phyloP scores from a whole-genome alignment of 805 yeast genomes.

The Candida awuae region DNA sequence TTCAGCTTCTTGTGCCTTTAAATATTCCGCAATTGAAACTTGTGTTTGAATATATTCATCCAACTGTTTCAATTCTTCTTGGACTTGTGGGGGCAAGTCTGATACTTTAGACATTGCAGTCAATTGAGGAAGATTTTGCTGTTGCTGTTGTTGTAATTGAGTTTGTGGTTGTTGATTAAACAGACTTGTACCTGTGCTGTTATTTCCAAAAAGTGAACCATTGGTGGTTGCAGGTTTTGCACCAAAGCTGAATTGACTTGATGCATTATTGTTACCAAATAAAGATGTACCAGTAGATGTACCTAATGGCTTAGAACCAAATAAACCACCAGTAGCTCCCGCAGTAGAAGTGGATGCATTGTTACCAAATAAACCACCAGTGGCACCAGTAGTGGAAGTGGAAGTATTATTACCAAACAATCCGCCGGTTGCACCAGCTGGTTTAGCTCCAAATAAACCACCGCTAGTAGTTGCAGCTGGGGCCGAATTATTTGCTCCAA shows the following conservation, averaged over 20 bases:
- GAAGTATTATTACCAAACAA: constrained; percentile 14
- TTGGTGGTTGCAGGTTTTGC: constrained; percentile 13
- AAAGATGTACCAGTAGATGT: constrained; percentile 7
- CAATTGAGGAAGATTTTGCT: constrained; percentile 40
- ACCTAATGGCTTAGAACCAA: constrained; percentile 15
- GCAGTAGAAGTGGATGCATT: constrained; percentile 10
- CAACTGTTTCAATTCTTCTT: constrained; percentile 59
- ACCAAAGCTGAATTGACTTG: constrained; percentile 26
- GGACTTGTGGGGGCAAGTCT: constrained; percentile 65
- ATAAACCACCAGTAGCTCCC: constrained; percentile 14
- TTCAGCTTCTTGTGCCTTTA: constrained; percentile 51
- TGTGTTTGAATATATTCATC: constrained; percentile 69
- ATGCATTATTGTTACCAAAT: constrained; percentile 12
- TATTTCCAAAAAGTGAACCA: constrained; percentile 34
- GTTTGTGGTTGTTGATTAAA: constrained; percentile 8
- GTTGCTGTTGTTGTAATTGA: constrained; percentile 29
- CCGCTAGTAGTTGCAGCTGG: constrained; percentile 12
- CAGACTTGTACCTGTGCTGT: constrained; percentile 10
- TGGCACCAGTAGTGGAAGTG: background rate
- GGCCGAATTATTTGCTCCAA: constrained; percentile 19
- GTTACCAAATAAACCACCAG: constrained; percentile 19
- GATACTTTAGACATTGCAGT: constrained; percentile 70
- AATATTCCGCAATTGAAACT: constrained; percentile 60
- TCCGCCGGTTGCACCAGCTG: constrained; percentile 28
- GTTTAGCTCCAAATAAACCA: constrained; percentile 17